Conservation (phyloP, 2,329 filamentous ascomycete genomes). For the Pseudocercospora fuligena region DNA sequence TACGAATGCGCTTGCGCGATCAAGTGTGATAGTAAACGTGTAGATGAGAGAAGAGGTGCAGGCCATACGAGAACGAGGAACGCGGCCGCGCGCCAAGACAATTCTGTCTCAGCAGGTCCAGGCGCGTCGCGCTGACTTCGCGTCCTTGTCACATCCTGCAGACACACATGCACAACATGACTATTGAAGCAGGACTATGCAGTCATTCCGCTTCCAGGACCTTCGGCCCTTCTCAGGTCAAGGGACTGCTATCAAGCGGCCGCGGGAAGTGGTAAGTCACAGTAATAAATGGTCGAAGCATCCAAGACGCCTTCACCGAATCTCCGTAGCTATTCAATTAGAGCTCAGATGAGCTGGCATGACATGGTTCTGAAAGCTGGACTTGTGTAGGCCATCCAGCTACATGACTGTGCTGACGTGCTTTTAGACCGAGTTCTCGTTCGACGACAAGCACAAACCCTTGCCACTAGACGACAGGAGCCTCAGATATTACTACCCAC, state of each 20-base stretch:
- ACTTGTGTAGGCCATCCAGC: background rate
- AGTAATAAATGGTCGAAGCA: no score
- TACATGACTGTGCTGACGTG: background rate
- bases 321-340: no score
- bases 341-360: no score
- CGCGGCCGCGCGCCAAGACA: background rate
- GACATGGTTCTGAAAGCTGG: no score
- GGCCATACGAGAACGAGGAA: background rate
- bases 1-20: background rate
- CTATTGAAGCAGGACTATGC: conserved; percentile 10
- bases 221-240: conserved; percentile 69
- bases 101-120: background rate
- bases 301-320: no score
- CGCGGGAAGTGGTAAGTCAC: conserved; percentile 70
- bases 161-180: conserved; percentile 4
- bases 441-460: conserved; percentile 80
- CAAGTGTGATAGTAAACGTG: background rate
- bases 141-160: background rate
- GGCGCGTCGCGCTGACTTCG: background rate
- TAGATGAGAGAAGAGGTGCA: background rate
- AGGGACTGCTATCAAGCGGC: conserved; percentile 73
- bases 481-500: conserved; percentile 64
- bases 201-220: conserved; percentile 69
- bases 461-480: conserved; percentile 73
- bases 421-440: conserved; percentile 78